A percentile compares a stretch with the other conserved stretches of the same genome.
These are phyloP conservation scores for Conticribra guillardii DNA, from an alignment of 108 stramenopile species.

Conservation along the genomic window DNA sequence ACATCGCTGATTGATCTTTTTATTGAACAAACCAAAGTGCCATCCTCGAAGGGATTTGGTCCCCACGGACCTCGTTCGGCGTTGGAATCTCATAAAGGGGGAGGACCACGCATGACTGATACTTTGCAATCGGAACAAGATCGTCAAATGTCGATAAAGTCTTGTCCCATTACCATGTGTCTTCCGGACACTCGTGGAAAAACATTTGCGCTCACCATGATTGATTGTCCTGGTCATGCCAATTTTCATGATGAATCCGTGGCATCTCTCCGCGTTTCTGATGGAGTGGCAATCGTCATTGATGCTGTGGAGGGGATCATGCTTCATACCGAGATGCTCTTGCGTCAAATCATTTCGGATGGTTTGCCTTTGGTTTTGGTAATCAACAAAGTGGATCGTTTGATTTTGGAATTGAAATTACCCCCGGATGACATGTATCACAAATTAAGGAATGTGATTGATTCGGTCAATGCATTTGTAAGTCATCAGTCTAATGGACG, in stretches of 20 bases:
- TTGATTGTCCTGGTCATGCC: conserved; percentile 96
- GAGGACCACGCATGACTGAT: conserved; percentile 82
- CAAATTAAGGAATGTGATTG: conserved; percentile 91
- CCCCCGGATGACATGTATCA: conserved; percentile 96
- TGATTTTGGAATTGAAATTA: conserved; percentile 94
- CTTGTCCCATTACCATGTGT: conserved; percentile 86
- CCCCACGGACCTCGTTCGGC: conserved; percentile 45
- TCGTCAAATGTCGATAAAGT: conserved; percentile 91
- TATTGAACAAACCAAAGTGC: conserved; percentile 63
- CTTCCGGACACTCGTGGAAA: conserved; percentile 91
- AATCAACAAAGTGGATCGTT: conserved; percentile 96
- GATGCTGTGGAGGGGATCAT: conserved; percentile 98
- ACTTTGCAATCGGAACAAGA: conserved; percentile 92
- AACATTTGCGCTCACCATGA: conserved; percentile 80
- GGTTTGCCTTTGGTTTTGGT: conserved; percentile 84
- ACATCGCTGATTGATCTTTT: conserved; percentile 89
- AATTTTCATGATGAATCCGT: conserved; percentile 96
- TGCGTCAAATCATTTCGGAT: conserved; percentile 80
- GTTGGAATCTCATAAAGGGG: conserved; percentile 44
- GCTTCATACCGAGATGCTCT: conserved; percentile 90
- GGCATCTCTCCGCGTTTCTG: conserved; percentile 83
- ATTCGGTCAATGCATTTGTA: conserved; percentile 85
- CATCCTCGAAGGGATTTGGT: conserved; percentile 44
- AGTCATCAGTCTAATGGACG: conserved; percentile 63
- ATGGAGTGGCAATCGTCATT: conserved; percentile 93